Conservation (phyloP, 352 stramenopile genomes). For the Bremia lactucae region DNA sequence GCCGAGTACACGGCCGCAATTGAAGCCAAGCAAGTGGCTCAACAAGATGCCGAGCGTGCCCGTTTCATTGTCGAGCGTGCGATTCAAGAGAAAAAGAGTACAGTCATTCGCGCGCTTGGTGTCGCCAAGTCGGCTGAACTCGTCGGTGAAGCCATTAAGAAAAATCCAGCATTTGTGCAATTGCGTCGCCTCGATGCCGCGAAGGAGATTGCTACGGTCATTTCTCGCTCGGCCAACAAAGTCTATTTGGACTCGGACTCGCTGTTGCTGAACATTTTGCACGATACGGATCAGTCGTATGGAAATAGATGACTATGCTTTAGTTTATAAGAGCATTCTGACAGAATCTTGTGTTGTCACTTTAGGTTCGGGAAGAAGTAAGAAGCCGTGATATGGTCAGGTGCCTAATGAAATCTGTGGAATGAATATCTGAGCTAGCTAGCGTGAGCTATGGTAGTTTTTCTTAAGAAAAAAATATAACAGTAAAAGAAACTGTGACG, state of each 20-base stretch:
- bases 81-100: slow-evolving; percentile 98
- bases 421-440: too few species aligned
- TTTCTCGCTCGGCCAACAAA: slow-evolving; percentile 93
- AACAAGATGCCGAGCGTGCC: slow-evolving; percentile 98
- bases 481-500: too few species aligned
- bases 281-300: slow-evolving; percentile 33
- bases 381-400: slow-evolving; percentile 11
- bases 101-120: slow-evolving; percentile 94
- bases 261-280: slow-evolving; percentile 94
- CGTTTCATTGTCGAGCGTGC: slow-evolving; percentile 98
- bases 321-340: too few species aligned
- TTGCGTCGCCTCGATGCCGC: slow-evolving; percentile 97
- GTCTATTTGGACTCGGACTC: slow-evolving; percentile 97
- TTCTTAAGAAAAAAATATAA: slow-evolving; percentile 10
- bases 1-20: slow-evolving; percentile 98
- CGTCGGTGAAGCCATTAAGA: slow-evolving; percentile 97
- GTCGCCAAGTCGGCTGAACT: slow-evolving; percentile 97
- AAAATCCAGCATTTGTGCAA: slow-evolving; percentile 99
- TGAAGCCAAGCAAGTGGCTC: slow-evolving; percentile 99
- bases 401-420: too few species aligned
- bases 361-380: slow-evolving; percentile 34
- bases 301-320: not conserved
- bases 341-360: not conserved
- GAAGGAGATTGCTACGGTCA: slow-evolving; percentile 96
- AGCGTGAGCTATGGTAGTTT: slow-evolving; percentile 4